Conservation (phyloP, 1,284 basidiomycete genomes). For the Apiotrichum siamense region DNA sequence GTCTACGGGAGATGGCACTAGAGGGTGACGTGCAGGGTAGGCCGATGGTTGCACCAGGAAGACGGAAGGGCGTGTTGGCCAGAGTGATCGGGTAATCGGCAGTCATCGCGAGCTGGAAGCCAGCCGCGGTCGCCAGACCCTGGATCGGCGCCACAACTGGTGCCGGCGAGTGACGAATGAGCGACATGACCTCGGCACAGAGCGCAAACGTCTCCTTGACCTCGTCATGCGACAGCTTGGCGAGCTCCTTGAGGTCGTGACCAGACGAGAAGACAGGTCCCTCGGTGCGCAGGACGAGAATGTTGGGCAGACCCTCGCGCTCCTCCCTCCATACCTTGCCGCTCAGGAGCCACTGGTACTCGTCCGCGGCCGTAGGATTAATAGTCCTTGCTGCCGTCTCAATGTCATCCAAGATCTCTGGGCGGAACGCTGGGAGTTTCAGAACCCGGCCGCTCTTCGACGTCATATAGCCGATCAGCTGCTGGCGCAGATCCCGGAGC, state of each 20-base stretch:
- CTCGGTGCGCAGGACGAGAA: constrained; percentile 14
- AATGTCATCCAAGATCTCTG: constrained; percentile 9
- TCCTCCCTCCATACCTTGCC: constrained; percentile 7
- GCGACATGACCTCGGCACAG: constrained; percentile 19
- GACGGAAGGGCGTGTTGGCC: constrained; percentile 12
- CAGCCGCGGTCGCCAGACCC: constrained; percentile 15
- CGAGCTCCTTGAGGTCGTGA: constrained; percentile 17
- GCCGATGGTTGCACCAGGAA: constrained; percentile 15
- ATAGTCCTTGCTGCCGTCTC: too few species aligned
- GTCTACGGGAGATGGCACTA: constrained; percentile 11
- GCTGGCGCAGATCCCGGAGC: constrained; percentile 12
- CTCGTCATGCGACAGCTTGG: constrained; percentile 11
- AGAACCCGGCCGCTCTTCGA: constrained; percentile 2
- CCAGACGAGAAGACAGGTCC: constrained; percentile 17
- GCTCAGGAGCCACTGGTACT: constrained; percentile 13
- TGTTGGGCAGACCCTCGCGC: constrained; percentile 9
- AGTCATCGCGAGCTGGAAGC: constrained; percentile 16
- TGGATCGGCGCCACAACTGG: constrained; percentile 15
- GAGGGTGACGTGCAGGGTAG: constrained; percentile 14
- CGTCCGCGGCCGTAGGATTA: too few species aligned
- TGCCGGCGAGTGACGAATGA: constrained; percentile 12
- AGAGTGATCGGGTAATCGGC: constrained; percentile 18
- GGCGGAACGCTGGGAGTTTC: constrained; percentile 7
- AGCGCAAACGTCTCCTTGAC: constrained; percentile 19
- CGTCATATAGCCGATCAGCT: constrained; percentile 8